A percentile compares a stretch with the other conserved stretches of the same genome.
Evolutionary conservation across 2,329 filamentous ascomycete species (phyloP).

Genomic region (Aspergillus puulaauensis): DNA sequence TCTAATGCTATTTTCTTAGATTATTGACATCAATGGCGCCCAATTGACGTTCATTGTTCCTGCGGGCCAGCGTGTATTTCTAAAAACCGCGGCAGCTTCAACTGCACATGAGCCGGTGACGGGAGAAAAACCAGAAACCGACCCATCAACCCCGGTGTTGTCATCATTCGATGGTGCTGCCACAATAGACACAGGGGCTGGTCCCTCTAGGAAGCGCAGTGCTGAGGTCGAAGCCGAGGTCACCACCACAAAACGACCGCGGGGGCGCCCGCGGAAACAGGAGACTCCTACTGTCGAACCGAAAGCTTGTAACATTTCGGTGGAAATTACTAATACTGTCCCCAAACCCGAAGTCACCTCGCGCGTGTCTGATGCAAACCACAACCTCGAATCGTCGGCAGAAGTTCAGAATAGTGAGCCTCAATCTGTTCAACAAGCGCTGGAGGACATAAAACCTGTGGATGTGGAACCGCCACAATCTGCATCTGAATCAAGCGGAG

Average conservation of each 20-base stretch:
- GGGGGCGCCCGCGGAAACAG: neutral
- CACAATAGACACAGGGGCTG: neutral
- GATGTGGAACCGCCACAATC: too few relatives aligned
- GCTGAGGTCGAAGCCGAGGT: slow-evolving; percentile 7
- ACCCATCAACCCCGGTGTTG: neutral
- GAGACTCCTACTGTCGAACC: neutral
- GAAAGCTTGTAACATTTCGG: neutral
- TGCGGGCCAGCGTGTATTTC: slow-evolving; percentile 37
- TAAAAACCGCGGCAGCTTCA: slow-evolving; percentile 17
- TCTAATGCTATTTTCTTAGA: slow-evolving; percentile 17
- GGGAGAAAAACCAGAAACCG: neutral
- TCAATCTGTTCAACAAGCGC: neutral
- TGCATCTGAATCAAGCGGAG: neutral
- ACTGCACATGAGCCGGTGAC: neutral
- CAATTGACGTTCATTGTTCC: slow-evolving; percentile 40
- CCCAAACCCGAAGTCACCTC: neutral
- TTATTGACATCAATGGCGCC: slow-evolving; percentile 33
- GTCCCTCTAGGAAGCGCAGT: slow-evolving; percentile 16
- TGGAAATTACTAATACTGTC: neutral
- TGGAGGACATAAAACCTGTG: neutral
- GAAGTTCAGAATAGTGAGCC: slow-evolving; percentile 1
- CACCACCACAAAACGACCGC: neutral
- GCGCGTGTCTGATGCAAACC: neutral
- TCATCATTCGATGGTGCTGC: neutral
- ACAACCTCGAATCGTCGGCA: neutral